Evolutionary conservation across 345 rosid species (phyloP).

Genomic region (Hibiscus syriacus): DNA sequence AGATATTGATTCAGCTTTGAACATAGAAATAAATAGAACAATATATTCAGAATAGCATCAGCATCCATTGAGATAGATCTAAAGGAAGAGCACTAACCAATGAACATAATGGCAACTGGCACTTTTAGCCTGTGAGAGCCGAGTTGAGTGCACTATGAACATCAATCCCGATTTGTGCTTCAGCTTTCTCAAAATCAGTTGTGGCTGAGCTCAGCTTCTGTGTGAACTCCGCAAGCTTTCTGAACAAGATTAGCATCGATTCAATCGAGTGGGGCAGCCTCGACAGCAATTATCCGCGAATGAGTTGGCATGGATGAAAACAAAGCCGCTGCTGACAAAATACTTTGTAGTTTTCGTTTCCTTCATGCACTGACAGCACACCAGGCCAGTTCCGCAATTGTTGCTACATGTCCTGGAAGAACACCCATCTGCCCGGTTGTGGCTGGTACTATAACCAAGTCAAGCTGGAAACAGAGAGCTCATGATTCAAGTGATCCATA

Average conservation of each 20-base stretch:
- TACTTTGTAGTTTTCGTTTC: constrained; percentile 40
- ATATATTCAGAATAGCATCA: background rate
- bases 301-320: constrained; percentile 49
- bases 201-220: constrained; percentile 46
- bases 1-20: background rate
- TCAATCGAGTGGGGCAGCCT: constrained; percentile 41
- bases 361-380: constrained; percentile 55
- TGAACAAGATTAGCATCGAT: constrained; percentile 45
- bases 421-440: constrained; percentile 65
- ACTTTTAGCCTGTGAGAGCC: constrained; percentile 23
- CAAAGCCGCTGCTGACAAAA: constrained; percentile 55
- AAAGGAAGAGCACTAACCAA: background rate
- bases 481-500: background rate
- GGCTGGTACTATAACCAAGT: constrained; percentile 63
- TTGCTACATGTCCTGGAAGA: constrained; percentile 50
- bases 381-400: constrained; percentile 60
- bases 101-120: background rate
- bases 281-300: constrained; percentile 44
- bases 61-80: background rate
- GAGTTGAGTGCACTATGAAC: constrained; percentile 42
- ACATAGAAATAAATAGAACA: background rate
- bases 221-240: constrained; percentile 49
- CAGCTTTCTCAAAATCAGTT: constrained; percentile 48
- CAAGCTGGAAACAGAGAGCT: constrained; percentile 26
- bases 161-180: constrained; percentile 51